Evolutionary conservation across 257 asterid genomes (phyloP).

Genomic region (Eustoma russellianum): DNA sequence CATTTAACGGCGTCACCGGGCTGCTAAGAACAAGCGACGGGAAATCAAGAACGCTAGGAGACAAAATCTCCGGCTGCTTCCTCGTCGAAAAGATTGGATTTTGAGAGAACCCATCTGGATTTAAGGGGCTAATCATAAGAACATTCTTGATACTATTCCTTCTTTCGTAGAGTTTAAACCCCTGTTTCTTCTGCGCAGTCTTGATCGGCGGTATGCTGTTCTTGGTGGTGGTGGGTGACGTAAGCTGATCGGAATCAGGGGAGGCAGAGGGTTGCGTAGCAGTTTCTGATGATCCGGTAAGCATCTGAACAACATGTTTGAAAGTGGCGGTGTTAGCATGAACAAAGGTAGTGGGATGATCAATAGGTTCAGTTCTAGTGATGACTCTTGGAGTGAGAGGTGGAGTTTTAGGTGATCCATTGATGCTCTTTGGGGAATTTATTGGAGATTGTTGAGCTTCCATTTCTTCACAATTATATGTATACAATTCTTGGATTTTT

Average conservation of each 20-base stretch:
- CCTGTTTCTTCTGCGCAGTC: slow-evolving; percentile 62
- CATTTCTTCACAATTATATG: slow-evolving; percentile 30
- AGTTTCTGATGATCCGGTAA: slow-evolving; percentile 70
- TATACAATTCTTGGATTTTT: neutral
- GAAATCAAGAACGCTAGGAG: slow-evolving; percentile 85
- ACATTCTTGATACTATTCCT: slow-evolving; percentile 72
- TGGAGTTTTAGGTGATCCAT: slow-evolving; percentile 39
- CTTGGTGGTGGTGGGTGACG: slow-evolving; percentile 8
- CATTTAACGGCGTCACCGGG: slow-evolving; percentile 71
- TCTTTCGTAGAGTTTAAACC: slow-evolving; percentile 80
- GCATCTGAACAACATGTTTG: slow-evolving; percentile 95
- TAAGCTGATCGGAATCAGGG: slow-evolving; percentile 25
- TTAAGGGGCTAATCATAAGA: slow-evolving; percentile 65
- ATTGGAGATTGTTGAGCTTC: slow-evolving; percentile 32
- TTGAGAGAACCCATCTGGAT: slow-evolving; percentile 27
- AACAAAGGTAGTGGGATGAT: slow-evolving; percentile 81
- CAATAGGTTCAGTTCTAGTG: slow-evolving; percentile 61
- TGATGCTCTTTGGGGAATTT: slow-evolving; percentile 49
- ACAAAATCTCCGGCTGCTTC: slow-evolving; percentile 52
- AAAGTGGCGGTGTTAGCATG: slow-evolving; percentile 78
- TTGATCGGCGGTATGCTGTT: slow-evolving; percentile 53
- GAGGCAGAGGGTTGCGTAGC: slow-evolving; percentile 26
- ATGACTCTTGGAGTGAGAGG: slow-evolving; percentile 46
- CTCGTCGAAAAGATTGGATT: slow-evolving; percentile 36
- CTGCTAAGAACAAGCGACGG: slow-evolving; percentile 82